Base-by-base conservation (phyloP, 2,329 filamentous ascomycete species). In the Pseudogymnoascus sp. region DNA sequence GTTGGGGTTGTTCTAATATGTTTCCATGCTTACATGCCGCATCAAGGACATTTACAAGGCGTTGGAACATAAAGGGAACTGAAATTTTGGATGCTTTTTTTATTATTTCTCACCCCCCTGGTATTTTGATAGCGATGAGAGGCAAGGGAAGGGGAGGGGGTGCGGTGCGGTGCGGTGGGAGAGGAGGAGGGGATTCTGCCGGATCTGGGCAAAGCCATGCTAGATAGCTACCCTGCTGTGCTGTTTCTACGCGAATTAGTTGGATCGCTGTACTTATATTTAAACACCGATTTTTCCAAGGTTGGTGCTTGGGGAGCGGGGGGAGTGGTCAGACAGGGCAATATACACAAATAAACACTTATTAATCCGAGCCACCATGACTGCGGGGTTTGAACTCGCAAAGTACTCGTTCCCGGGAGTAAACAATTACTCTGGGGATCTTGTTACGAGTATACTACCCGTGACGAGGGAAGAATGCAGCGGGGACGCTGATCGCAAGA, bases 21-120 rank as follows among this genome's bases (percentile, higher is more conserved):
- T 52, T 52, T 52, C 45, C 45, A 52, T 52, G 45, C 26, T 52
- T 52, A 52, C 45, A 52, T 52, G 45, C 45, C 45, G 45, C 45
- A 52, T 52, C 45, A 52, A 52, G 45, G 45, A 52, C 45, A 26
- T 52, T 52, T 52, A 52, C n/a, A 52, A 52, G 45, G 45, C 45
- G 45, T 52, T 52, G 45, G 26, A 52, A 8, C 45, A 52, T 52
- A 52, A 52, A 52, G 45, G 45, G 45, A 52, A 52, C 6, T 29
- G 45, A 26, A 16, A 31, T 16, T 52, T 52, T 52, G 45, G 45
- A 52, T 31, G 26, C 6, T 16, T 16, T 35, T 62, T 26, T 29
- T 61, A 31, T 29, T 43, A n/a, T 37, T 63, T 61, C 29, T 49
- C 10, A 6, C 12, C 43, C 6, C 6, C 45, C 26, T 16, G 26